These are phyloP conservation scores for Lagenidium giganteum DNA, from an alignment of 352 stramenopile species.

Conservation along the genomic window DNA sequence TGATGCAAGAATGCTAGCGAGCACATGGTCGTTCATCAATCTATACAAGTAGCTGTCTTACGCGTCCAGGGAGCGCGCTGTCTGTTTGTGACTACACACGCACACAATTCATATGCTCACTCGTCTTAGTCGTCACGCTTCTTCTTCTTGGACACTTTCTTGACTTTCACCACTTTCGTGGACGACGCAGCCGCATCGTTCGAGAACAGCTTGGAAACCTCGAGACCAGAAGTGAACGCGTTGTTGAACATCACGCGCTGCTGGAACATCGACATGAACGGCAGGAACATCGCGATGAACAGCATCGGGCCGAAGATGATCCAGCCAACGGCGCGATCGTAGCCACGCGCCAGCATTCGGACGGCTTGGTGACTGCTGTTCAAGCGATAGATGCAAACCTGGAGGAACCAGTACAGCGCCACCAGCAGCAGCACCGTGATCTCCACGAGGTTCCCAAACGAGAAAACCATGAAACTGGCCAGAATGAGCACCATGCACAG, in stretches of 20 bases:
- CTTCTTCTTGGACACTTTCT: conserved; percentile 25
- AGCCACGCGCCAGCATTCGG: conserved; percentile 16
- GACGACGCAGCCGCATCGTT: conserved; percentile 22
- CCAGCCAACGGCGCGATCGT: conserved; percentile 26
- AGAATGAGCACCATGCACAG: conserved; percentile 17
- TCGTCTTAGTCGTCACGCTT: conserved; percentile 17
- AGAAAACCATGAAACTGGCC: conserved; percentile 19
- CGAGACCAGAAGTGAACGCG: conserved; percentile 59
- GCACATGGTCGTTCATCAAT: too few relatives aligned
- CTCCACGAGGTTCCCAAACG: conserved; percentile 24
- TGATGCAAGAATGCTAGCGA: too few relatives aligned
- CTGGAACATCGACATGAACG: conserved; percentile 34
- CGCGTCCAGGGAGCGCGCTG: too few relatives aligned
- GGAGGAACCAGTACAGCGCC: conserved; percentile 25
- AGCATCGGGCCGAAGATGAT: conserved; percentile 32
- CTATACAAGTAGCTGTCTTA: too few relatives aligned
- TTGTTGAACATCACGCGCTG: conserved; percentile 56
- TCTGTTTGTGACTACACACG: too few relatives aligned
- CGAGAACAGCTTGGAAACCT: conserved; percentile 36
- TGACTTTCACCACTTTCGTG: conserved; percentile 26
- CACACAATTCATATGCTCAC: too few relatives aligned
- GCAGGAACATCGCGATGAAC: conserved; percentile 38
- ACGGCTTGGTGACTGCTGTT: conserved; percentile 22
- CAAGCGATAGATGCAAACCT: conserved; percentile 26
- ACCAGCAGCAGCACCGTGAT: conserved; percentile 19